Percentiles rank a stretch among this genome's conserved stretches.
Evolutionary conservation across 768 basidiomycete genomes (phyloP).

Genomic region (Lentinus tigrinus): DNA sequence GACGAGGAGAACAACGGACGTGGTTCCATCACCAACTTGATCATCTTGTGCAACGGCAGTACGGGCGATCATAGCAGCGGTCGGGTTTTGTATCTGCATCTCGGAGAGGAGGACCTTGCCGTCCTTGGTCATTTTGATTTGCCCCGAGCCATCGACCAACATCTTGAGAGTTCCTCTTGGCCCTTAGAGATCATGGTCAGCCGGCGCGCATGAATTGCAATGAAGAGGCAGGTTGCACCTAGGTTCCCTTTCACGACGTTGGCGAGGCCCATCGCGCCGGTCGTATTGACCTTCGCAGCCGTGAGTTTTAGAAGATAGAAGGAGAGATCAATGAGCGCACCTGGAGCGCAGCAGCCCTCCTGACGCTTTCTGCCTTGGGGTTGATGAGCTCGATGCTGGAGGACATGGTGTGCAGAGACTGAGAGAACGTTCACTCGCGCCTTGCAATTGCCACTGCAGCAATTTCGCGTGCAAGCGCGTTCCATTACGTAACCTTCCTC

Average conservation of each 20-base stretch:
- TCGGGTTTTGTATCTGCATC: conserved; percentile 99
- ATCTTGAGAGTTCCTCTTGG: conserved; percentile 98
- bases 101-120: conserved; percentile 97
- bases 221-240: conserved; percentile 46
- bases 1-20: conserved; percentile 93
- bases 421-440: not conserved
- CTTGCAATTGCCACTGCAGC: not conserved
- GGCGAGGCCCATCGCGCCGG: conserved; percentile 95
- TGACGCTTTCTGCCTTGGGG: conserved; percentile 92
- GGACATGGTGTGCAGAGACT: conserved; percentile 19
- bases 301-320: not conserved
- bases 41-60: conserved; percentile 99
- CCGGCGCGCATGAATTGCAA: conserved; percentile 4
- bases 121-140: conserved; percentile 99
- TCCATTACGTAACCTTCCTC: not conserved
- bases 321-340: conserved; percentile 37
- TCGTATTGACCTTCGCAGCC: conserved; percentile 73
- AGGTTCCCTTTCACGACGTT: conserved; percentile 97
- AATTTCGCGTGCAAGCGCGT: not conserved
- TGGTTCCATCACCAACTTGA: conserved; percentile 98
- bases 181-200: conserved; percentile 46
- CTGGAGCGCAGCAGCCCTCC: conserved; percentile 89
- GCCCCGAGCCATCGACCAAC: conserved; percentile 97
- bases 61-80: conserved; percentile 97
- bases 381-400: conserved; percentile 94